Percentiles rank a stretch among this genome's conserved stretches.
Evolutionary conservation across 73 alveolate genomes (phyloP).

Genomic region (Tetrahymena thermophila): DNA sequence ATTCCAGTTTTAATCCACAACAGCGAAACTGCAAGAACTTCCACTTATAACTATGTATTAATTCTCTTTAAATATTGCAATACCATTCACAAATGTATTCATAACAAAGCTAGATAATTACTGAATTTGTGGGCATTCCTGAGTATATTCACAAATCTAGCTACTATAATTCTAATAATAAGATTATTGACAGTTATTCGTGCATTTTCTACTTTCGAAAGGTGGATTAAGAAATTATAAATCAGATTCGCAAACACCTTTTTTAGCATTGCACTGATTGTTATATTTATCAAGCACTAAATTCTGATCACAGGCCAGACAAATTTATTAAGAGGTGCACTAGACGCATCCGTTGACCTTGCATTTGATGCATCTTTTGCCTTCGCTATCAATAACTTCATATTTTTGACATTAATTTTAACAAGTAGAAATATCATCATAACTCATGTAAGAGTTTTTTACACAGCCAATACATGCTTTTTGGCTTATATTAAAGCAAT

Average conservation of each 20-base stretch:
- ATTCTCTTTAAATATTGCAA: background rate
- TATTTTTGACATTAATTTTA: background rate
- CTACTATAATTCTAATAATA: background rate
- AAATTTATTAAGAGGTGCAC: background rate
- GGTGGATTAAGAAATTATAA: background rate
- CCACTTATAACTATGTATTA: background rate
- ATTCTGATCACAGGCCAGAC: background rate
- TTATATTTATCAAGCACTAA: background rate
- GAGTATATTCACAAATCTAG: background rate
- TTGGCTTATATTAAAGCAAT: background rate
- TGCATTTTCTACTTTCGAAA: background rate
- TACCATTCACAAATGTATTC: too few relatives aligned
- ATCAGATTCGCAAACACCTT: background rate
- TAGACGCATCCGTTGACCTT: background rate
- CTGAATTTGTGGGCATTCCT: background rate
- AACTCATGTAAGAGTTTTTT: background rate
- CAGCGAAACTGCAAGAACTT: background rate
- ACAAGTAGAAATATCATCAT: background rate
- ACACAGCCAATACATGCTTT: background rate
- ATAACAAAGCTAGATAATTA: background rate
- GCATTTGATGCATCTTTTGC: background rate
- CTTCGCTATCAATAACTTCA: background rate
- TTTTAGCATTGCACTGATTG: background rate
- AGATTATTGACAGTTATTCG: background rate
- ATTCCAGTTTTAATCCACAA: background rate